Conservation (phyloP, 352 stramenopile genomes). For the Globisporangium okanoganense region DNA sequence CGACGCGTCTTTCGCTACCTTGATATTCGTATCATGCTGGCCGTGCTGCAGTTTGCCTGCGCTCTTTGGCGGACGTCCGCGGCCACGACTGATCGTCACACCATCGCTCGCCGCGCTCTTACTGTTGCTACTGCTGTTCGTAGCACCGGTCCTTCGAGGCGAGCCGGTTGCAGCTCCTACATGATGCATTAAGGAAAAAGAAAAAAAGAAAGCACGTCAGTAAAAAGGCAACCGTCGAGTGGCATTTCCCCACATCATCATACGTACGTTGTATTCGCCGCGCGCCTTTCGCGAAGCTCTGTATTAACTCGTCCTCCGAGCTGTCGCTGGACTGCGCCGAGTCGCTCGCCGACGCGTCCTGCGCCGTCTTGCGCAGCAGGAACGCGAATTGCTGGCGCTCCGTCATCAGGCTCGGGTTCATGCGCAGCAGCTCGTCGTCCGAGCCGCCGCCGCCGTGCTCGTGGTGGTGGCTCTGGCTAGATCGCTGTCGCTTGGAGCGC, state of each 20-base stretch:
- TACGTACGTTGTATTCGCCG: slow-evolving; percentile 14
- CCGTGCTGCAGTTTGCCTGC: slow-evolving; percentile 27
- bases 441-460: slow-evolving; percentile 1
- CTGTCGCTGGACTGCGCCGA: slow-evolving; percentile 26
- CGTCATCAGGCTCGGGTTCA: slow-evolving; percentile 73
- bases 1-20: neutral
- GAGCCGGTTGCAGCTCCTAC: slow-evolving; percentile 18
- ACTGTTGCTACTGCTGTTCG: slow-evolving; percentile 10
- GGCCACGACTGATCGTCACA: slow-evolving; percentile 33
- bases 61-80: slow-evolving; percentile 41
- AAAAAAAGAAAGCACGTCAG: slow-evolving; percentile 5
- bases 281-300: slow-evolving; percentile 4
- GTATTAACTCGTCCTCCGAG: slow-evolving; percentile 25
- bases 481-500: slow-evolving; percentile 18
- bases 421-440: slow-evolving; percentile 15
- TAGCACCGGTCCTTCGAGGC: slow-evolving; percentile 18
- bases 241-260: neutral
- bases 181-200: neutral
- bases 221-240: neutral
- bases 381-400: slow-evolving; percentile 84
- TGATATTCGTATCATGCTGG: neutral
- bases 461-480: neutral
- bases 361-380: slow-evolving; percentile 67
- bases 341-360: slow-evolving; percentile 31
- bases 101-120: slow-evolving; percentile 11